Percentiles rank a stretch among this genome's conserved stretches.
These are phyloP conservation scores for Colletotrichum chlorophyti DNA, from an alignment of 2,329 filamentous ascomycete species.

Conservation along the genomic window DNA sequence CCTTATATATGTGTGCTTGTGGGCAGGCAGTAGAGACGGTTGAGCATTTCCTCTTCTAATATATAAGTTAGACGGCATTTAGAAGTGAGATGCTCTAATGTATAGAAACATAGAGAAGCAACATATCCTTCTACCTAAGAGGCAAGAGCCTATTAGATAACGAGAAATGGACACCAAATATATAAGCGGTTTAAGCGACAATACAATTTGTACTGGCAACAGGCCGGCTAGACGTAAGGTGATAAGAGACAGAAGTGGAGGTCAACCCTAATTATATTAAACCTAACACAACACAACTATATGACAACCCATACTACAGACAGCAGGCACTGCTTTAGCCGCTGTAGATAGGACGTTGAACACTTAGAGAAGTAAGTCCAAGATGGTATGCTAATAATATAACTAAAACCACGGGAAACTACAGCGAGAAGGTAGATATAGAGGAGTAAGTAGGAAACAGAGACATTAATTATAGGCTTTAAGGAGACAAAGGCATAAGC, in stretches of 20 bases:
- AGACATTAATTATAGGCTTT: no score
- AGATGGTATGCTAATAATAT: no score
- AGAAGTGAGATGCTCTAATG: neutral
- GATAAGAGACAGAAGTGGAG: neutral
- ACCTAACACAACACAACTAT: neutral
- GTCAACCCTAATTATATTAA: neutral
- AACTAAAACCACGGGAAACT: no score
- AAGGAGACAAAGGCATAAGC: no score
- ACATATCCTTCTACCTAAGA: neutral
- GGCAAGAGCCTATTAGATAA: neutral
- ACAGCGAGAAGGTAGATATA: no score
- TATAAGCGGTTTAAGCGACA: neutral
- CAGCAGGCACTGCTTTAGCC: no score
- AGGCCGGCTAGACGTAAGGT: neutral
- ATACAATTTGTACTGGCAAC: neutral
- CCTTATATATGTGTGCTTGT: neutral
- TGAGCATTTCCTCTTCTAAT: neutral
- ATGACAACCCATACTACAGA: no score
- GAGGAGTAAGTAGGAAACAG: no score
- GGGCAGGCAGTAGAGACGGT: neutral
- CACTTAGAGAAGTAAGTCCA: no score
- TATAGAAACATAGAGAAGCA: neutral
- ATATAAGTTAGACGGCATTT: neutral
- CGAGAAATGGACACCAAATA: neutral
- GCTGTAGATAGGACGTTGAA: no score